phyloP scores from a whole-genome alignment of 2,329 filamentous ascomycete species.

The Pseudopithomyces chartarum region DNA sequence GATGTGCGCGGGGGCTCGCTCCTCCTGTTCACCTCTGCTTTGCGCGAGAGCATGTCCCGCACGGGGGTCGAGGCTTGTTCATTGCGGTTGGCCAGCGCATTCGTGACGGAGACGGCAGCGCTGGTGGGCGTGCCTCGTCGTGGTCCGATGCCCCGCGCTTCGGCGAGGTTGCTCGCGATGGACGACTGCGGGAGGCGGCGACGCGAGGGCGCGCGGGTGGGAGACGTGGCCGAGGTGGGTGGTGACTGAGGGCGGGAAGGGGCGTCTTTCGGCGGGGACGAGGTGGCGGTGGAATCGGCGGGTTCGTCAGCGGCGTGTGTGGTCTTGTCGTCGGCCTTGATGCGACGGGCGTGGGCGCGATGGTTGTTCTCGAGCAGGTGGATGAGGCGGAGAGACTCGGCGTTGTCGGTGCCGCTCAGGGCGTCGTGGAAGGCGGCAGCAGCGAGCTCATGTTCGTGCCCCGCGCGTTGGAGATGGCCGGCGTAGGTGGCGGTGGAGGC shows the following conservation, averaged over 20 bases:
- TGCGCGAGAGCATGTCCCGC: conserved; percentile 37
- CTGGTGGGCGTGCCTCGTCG: conserved; percentile 69
- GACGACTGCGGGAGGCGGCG: conserved; percentile 70
- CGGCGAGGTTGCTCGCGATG: conserved; percentile 86
- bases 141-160: conserved; percentile 74
- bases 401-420: conserved; percentile 70
- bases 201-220: conserved; percentile 40
- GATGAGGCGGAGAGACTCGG: conserved; percentile 78
- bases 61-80: conserved; percentile 38
- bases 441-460: conserved; percentile 85
- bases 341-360: conserved; percentile 77
- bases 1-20: conserved; percentile 13
- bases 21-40: conserved; percentile 24
- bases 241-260: conserved; percentile 31
- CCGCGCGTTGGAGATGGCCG: conserved; percentile 77
- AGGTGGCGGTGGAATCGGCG: conserved; percentile 15
- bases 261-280: conserved; percentile 23
- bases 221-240: conserved; percentile 45
- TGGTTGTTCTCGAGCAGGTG: conserved; percentile 88
- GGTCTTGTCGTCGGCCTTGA: conserved; percentile 66
- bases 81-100: conserved; percentile 65
- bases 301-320: conserved; percentile 7
- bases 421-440: conserved; percentile 88
- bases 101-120: conserved; percentile 74
- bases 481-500: conserved; percentile 74